Conservation (phyloP, 768 basidiomycete genomes). For the Mycena haematopus region DNA sequence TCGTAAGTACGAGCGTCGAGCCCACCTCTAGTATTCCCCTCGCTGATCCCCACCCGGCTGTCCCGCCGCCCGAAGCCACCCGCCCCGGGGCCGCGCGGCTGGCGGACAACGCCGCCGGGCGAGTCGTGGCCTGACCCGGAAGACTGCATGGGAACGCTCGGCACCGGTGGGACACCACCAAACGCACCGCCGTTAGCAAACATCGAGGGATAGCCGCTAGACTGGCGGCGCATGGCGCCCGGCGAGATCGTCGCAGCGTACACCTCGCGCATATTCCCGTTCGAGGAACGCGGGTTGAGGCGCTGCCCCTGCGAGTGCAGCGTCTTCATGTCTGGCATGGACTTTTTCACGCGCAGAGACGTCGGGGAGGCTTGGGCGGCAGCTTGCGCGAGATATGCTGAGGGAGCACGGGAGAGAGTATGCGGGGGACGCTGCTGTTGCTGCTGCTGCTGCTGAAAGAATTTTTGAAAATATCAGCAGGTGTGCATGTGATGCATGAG, state of each 20-base stretch:
- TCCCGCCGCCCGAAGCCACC: conserved; percentile 78
- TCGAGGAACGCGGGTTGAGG: conserved; percentile 80
- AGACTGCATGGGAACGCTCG: conserved; percentile 69
- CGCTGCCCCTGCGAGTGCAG: conserved; percentile 81
- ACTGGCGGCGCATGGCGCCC: conserved; percentile 65
- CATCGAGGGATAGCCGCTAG: conserved; percentile 73
- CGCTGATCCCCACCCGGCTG: conserved; percentile 56
- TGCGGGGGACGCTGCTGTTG: conserved; percentile 58
- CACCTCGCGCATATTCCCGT: conserved; percentile 86
- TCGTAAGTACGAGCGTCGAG: conserved; percentile 88
- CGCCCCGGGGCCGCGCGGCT: conserved; percentile 83
- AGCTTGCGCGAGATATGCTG: conserved; percentile 73
- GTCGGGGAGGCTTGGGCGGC: conserved; percentile 50
- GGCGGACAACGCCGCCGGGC: conserved; percentile 71
- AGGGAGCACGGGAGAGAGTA: conserved; percentile 82
- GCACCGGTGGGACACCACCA: conserved; percentile 73
- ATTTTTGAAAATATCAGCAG: conserved; percentile 13
- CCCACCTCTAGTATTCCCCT: conserved; percentile 64
- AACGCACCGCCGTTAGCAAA: conserved; percentile 64
- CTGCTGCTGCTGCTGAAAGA: conserved; percentile 40
- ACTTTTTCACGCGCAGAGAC: conserved; percentile 90
- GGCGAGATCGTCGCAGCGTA: conserved; percentile 84
- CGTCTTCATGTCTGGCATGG: conserved; percentile 97
- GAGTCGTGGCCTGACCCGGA: conserved; percentile 46
- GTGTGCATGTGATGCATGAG: conserved; percentile 1